Conservation (phyloP, 208 protist genomes). For the Novymonas esmeraldas region DNA sequence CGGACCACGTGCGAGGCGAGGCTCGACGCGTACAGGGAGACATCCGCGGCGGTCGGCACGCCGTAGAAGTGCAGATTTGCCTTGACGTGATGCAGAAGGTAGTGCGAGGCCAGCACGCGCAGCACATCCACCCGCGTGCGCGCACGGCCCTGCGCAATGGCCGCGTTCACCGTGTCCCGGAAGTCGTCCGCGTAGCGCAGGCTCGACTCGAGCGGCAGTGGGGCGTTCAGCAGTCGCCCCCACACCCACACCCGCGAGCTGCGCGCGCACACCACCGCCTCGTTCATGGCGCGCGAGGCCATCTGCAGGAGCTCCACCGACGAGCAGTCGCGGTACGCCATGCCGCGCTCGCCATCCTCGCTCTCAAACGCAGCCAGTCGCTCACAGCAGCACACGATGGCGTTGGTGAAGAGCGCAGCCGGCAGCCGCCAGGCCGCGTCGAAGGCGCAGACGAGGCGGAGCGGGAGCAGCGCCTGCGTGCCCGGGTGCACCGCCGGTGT, state of each 20-base stretch:
- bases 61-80: constrained; percentile 83
- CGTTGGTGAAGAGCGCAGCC: constrained; percentile 67
- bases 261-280: constrained; percentile 71
- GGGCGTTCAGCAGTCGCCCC: constrained; percentile 73
- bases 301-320: constrained; percentile 78
- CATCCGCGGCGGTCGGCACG: constrained; percentile 63
- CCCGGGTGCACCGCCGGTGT: constrained; percentile 46
- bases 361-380: constrained; percentile 31
- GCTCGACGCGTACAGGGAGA: constrained; percentile 75
- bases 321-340: constrained; percentile 49
- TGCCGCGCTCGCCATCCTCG: constrained; percentile 26
- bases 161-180: constrained; percentile 73
- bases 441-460: constrained; percentile 80
- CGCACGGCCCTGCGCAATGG: constrained; percentile 66
- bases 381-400: constrained; percentile 77
- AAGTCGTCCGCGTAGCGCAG: constrained; percentile 85
- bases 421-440: constrained; percentile 82
- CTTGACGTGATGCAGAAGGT: constrained; percentile 82
- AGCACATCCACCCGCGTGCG: constrained; percentile 63
- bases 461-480: constrained; percentile 53
- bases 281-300: constrained; percentile 70
- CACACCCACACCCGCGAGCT: constrained; percentile 72
- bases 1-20: constrained; percentile 66
- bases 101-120: constrained; percentile 80
- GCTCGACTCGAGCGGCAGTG: constrained; percentile 80